These are phyloP conservation scores for Sclerotinia trifoliorum DNA, from an alignment of 2,329 filamentous ascomycete genomes.

Conservation along the genomic window DNA sequence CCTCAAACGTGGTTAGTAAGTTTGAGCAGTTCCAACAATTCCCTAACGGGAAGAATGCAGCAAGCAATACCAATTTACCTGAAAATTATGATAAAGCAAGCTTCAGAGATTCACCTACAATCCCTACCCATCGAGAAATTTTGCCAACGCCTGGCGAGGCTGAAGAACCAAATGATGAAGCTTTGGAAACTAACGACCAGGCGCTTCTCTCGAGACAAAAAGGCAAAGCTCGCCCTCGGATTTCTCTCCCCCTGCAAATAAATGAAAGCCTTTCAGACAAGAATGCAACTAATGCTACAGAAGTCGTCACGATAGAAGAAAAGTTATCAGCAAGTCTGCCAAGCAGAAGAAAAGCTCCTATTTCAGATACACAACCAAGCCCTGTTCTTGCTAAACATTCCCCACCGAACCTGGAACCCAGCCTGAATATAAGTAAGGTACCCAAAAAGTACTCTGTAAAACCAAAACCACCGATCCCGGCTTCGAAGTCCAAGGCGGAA, in stretches of 20 bases:
- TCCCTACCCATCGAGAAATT: neutral
- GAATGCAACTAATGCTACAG: neutral
- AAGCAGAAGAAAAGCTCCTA: neutral
- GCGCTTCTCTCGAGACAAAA: neutral
- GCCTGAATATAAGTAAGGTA: neutral
- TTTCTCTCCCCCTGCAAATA: neutral
- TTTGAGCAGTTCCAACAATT: neutral
- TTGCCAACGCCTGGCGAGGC: neutral
- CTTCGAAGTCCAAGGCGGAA: neutral
- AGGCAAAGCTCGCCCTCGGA: neutral
- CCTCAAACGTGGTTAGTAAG: neutral
- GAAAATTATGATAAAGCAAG: neutral
- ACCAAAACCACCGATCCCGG: conserved; percentile 2
- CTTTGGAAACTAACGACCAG: neutral
- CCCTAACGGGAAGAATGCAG: neutral
- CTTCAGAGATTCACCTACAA: conserved; percentile 2
- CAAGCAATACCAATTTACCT: neutral
- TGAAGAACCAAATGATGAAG: neutral
- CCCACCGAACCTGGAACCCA: neutral
- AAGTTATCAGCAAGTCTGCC: neutral
- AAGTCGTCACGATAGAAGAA: neutral
- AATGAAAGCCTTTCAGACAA: neutral
- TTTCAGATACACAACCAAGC: neutral
- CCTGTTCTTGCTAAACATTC: conserved; percentile 1
- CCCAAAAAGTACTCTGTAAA: neutral